Conservation (phyloP, 1,284 basidiomycete genomes). For the Cryptococcus amylolentus region DNA sequence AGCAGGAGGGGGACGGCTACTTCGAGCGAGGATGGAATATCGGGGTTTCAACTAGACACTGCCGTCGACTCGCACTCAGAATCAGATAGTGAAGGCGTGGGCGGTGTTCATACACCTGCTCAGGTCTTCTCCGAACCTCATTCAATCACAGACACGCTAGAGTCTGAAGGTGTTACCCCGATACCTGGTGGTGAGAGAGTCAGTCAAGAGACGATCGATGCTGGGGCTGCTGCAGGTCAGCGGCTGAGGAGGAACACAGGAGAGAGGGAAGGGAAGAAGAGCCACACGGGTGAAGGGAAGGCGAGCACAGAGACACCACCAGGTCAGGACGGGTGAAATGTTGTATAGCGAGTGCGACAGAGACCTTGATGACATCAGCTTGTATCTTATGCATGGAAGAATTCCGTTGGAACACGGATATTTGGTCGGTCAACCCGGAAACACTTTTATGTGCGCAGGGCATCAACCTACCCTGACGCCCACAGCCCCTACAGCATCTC, state of each 20-base stretch:
- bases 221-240: conserved; percentile 11
- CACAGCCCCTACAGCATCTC: no score
- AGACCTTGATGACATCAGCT: no score
- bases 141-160: background rate
- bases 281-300: background rate
- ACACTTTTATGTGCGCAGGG: no score
- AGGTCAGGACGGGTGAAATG: background rate
- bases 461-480: no score
- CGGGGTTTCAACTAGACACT: background rate
- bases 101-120: no score
- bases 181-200: conserved; percentile 26
- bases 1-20: conserved; percentile 1
- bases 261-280: background rate
- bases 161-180: conserved; percentile 6
- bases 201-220: conserved; percentile 14
- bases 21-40: conserved; percentile 17
- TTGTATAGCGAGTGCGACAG: background rate
- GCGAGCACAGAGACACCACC: background rate
- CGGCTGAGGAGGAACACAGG: background rate
- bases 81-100: conserved; percentile 1
- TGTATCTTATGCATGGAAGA: background rate
- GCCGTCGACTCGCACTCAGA: background rate
- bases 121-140: background rate
- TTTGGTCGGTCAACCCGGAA: no score
- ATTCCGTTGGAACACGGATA: no score